These are phyloP conservation scores for Pugionium cornutum DNA, from an alignment of 345 rosid species.

Conservation along the genomic window DNA sequence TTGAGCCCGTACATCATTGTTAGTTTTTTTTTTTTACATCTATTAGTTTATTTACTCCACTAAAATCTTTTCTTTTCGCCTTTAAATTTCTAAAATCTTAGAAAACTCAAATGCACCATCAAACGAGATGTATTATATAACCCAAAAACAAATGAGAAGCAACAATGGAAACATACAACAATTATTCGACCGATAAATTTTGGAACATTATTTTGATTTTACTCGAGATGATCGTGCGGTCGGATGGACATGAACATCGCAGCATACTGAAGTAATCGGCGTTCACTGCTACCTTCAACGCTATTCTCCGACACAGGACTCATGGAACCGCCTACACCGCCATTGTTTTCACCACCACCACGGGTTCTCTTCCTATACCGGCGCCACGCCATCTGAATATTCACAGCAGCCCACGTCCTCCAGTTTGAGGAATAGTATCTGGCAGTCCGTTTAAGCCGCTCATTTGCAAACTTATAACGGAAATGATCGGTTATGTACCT, in stretches of 20 bases:
- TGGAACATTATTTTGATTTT: neutral
- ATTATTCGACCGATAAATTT: neutral
- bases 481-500: conserved; percentile 86
- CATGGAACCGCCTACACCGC: conserved; percentile 46
- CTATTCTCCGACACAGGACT: conserved; percentile 45
- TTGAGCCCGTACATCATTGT: neutral
- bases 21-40: too few relatives aligned
- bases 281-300: conserved; percentile 49
- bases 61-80: too few relatives aligned
- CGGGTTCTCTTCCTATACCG: conserved; percentile 59
- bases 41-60: too few relatives aligned
- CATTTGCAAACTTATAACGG: conserved; percentile 73
- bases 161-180: neutral
- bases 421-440: conserved; percentile 92
- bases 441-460: conserved; percentile 71
- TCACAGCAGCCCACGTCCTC: conserved; percentile 95
- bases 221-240: conserved; percentile 88
- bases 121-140: neutral
- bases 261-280: conserved; percentile 64
- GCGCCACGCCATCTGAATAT: conserved; percentile 76
- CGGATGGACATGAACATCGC: conserved; percentile 79
- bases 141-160: conserved; percentile 1
- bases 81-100: too few relatives aligned
- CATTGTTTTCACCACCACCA: conserved; percentile 43
- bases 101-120: neutral